Percentiles rank a stretch among this genome's conserved stretches.
phyloP scores from a whole-genome alignment of 176 grass and related monocot genomes.

The Alloteropsis semialata region DNA sequence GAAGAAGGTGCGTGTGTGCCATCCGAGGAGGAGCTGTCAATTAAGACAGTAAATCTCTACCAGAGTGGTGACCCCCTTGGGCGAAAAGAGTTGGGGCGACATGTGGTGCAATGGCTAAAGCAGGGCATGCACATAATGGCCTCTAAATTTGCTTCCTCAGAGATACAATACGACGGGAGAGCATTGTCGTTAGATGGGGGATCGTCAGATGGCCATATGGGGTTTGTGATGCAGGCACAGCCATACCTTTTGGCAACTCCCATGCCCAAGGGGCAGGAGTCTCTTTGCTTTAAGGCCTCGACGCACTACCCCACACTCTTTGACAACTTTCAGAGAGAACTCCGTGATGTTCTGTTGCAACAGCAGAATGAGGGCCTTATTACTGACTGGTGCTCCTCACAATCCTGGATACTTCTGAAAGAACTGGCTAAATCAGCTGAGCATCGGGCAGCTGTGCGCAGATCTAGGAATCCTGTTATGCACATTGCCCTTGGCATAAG shows the following conservation, averaged over 20 bases:
- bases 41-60: constrained; percentile 41
- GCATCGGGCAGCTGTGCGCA: constrained; percentile 56
- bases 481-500: constrained; percentile 63
- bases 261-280: constrained; percentile 81
- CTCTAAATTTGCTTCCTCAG: constrained; percentile 49
- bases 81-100: constrained; percentile 63
- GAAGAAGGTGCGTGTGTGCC: constrained; percentile 34
- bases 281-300: constrained; percentile 73
- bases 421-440: constrained; percentile 67
- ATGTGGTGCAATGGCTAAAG: constrained; percentile 72
- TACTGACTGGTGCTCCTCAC: constrained; percentile 51
- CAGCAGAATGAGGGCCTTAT: constrained; percentile 51
- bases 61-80: constrained; percentile 83
- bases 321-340: constrained; percentile 87
- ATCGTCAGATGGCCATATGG: constrained; percentile 22
- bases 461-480: constrained; percentile 36
- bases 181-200: constrained; percentile 36
- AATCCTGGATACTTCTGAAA: constrained; percentile 81
- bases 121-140: constrained; percentile 83
- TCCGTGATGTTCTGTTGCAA: constrained; percentile 52
- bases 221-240: constrained; percentile 68
- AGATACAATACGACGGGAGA: constrained; percentile 44
- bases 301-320: constrained; percentile 90
- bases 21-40: constrained; percentile 54
- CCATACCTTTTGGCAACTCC: constrained; percentile 52